A percentile compares a stretch with the other conserved stretches of the same genome.
Evolutionary conservation across 768 basidiomycete species (phyloP).

Genomic region (Leccinum subtestaceum): DNA sequence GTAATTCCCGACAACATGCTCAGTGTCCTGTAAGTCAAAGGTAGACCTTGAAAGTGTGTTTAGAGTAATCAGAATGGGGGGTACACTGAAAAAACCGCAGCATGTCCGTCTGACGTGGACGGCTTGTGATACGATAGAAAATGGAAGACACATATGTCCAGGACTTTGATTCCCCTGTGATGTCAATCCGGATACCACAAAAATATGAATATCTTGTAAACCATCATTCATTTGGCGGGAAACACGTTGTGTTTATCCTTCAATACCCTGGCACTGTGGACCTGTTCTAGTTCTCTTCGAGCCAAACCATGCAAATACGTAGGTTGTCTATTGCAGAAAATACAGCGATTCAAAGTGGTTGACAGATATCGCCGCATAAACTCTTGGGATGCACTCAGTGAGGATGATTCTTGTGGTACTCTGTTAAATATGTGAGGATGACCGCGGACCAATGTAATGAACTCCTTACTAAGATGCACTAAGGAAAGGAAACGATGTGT

Average conservation of each 20-base stretch:
- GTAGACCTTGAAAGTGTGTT: background rate
- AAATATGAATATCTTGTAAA: background rate
- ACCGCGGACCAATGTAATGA: background rate
- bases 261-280: background rate
- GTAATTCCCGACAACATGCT: background rate
- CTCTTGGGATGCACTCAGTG: conserved; percentile 45
- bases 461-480: conserved; percentile 82
- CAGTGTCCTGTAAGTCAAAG: background rate
- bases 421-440: conserved; percentile 40
- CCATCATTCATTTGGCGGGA: background rate
- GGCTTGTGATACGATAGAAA: background rate
- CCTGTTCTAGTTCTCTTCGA: background rate
- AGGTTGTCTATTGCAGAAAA: conserved; percentile 22
- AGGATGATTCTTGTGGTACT: conserved; percentile 90
- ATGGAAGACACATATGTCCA: background rate
- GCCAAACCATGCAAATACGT: conserved; percentile 4
- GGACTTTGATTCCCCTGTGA: background rate
- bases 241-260: background rate
- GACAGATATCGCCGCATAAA: conserved; percentile 3
- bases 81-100: background rate
- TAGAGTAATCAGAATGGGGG: background rate
- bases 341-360: conserved; percentile 22
- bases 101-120: background rate
- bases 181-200: conserved; percentile 2
- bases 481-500: conserved; percentile 8